Evolutionary conservation across 208 protist genomes (phyloP).

Genomic region (Crithidia acanthocephali): DNA sequence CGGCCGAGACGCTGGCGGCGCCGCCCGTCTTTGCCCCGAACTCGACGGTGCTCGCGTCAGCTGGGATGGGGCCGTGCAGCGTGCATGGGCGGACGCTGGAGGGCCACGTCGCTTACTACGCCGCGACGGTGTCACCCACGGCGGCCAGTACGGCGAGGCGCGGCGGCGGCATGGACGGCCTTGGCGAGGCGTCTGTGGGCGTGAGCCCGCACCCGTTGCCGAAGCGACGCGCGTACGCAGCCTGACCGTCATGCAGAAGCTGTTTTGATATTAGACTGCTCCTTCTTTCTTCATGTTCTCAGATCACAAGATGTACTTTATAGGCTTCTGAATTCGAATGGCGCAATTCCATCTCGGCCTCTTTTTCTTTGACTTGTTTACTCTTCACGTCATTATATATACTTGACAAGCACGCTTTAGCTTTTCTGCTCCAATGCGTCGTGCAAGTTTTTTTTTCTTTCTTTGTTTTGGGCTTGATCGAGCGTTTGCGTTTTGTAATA

Average conservation of each 20-base stretch:
- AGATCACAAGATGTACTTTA: no score
- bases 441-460: no score
- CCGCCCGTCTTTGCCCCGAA: slow-evolving; percentile 51
- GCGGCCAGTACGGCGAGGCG: slow-evolving; percentile 1
- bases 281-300: no score
- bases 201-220: slow-evolving; percentile 20
- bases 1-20: slow-evolving; percentile 28
- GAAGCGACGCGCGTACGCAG: slow-evolving; percentile 38
- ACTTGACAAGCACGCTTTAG: no score
- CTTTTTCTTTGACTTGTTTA: no score
- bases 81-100: slow-evolving; percentile 42
- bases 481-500: no score
- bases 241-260: neutral
- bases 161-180: neutral
- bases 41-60: slow-evolving; percentile 32
- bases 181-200: neutral
- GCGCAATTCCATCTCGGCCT: no score
- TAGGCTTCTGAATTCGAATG: no score
- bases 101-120: slow-evolving; percentile 57
- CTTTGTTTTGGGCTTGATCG: no score
- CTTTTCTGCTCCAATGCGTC: no score
- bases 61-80: slow-evolving; percentile 29
- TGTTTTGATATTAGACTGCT: no score
- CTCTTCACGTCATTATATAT: no score
- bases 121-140: slow-evolving; percentile 5